A percentile compares a stretch with the other conserved stretches of the same genome.
phyloP scores from a whole-genome alignment of 2,329 filamentous ascomycete species.

The Penicillium hordei region DNA sequence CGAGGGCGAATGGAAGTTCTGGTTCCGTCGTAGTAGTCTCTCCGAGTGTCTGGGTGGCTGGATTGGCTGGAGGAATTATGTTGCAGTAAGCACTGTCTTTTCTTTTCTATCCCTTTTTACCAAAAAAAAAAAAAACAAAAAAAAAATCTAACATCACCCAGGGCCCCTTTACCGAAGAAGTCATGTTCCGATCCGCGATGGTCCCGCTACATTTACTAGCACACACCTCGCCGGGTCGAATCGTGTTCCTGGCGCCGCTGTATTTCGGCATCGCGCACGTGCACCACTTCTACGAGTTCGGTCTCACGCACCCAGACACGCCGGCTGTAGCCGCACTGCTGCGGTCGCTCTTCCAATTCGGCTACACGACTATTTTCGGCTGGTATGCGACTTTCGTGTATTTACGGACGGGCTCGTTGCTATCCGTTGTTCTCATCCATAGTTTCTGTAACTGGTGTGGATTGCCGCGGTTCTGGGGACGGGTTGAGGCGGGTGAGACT shows the following conservation, averaged over 20 bases:
- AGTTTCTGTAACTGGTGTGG: constrained; percentile 92
- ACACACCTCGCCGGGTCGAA: constrained; percentile 54
- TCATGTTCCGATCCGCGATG: constrained; percentile 86
- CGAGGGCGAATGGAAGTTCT: constrained; percentile 67
- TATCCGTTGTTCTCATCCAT: constrained; percentile 74
- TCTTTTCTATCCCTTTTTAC: no score
- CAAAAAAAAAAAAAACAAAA: no score
- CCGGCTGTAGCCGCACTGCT: constrained; percentile 63
- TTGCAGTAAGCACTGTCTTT: constrained; percentile 64
- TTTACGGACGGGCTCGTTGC: constrained; percentile 77
- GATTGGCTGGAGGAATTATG: constrained; percentile 81
- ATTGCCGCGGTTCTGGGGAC: constrained; percentile 80
- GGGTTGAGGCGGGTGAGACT: constrained; percentile 57
- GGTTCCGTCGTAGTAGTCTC: constrained; percentile 58
- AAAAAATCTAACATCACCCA: constrained; percentile 31
- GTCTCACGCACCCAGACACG: constrained; percentile 72
- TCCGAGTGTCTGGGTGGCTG: constrained; percentile 67
- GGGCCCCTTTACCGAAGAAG: constrained; percentile 88
- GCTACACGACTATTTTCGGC: constrained; percentile 89
- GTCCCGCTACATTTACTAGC: constrained; percentile 79
- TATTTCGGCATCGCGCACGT: constrained; percentile 92
- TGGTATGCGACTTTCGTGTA: constrained; percentile 90
- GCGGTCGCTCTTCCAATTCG: constrained; percentile 78
- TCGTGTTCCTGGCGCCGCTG: constrained; percentile 78
- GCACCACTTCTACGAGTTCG: constrained; percentile 95